Conservation (phyloP, 169 alveolate genomes). For the Perkinsus olseni region DNA sequence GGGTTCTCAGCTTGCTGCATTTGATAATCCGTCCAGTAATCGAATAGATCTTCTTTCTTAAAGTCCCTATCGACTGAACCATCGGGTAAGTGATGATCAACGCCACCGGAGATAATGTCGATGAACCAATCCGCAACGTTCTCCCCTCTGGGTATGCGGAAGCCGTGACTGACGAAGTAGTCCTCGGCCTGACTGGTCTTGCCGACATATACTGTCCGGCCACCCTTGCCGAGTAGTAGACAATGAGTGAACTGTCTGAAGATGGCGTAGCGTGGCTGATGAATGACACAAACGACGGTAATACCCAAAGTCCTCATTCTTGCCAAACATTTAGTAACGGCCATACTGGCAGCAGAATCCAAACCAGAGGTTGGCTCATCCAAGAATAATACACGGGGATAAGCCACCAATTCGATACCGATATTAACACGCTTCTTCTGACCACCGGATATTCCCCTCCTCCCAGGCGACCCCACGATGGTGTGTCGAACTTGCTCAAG, state of each 20-base stretch:
- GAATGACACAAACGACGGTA: conserved; percentile 58
- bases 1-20: too few relatives aligned
- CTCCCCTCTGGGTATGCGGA: background rate
- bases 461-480: conserved; percentile 49
- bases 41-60: too few relatives aligned
- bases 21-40: too few relatives aligned
- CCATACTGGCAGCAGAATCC: conserved; percentile 64
- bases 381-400: conserved; percentile 64
- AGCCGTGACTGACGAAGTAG: background rate
- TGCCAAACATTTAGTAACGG: conserved; percentile 48
- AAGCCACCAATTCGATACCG: conserved; percentile 68
- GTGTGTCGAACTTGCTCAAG: conserved; percentile 38
- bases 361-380: conserved; percentile 86
- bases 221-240: conserved; percentile 53
- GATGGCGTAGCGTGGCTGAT: conserved; percentile 59
- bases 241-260: conserved; percentile 48
- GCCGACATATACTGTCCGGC: conserved; percentile 45
- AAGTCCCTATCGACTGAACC: too few relatives aligned
- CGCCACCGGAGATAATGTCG: background rate
- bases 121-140: background rate
- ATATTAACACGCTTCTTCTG: conserved; percentile 69
- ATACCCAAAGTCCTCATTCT: conserved; percentile 51
- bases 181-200: background rate
- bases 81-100: too few relatives aligned
- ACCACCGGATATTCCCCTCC: conserved; percentile 74